Base-by-base conservation (phyloP, 2,329 filamentous ascomycete genomes). In the Cylindrodendrum hubeiense region DNA sequence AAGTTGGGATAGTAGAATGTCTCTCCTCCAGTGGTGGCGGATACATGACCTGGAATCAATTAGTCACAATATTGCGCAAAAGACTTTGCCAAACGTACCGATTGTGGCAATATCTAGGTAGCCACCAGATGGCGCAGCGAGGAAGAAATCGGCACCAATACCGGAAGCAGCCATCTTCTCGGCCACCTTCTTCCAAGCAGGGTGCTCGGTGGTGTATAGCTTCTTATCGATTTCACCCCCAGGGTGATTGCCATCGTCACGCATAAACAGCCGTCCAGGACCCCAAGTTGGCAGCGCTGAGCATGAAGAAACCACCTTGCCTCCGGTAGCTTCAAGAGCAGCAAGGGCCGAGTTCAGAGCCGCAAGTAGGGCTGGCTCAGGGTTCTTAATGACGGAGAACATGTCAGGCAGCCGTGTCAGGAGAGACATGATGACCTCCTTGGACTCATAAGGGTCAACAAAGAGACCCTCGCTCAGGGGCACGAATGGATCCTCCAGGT, bases 1-100 rank as follows among this genome's bases (percentile, higher is more conserved):
- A 97, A 99, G 79, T 98, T 99, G 49, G 96, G 95, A 78, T 97
- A 99, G 81, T 97, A 98, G 81, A 95, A 99, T 0, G 91, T 93
- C 79, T 99, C 96, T 68, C 96, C 96, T 63, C 96, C 96, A n/a
- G 94, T 97, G 30, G 92, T 90, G 44, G 94, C 90, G 33, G 96
- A 89, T 22, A 97, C 88, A 79, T 97, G 92, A 44, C 95, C 93
- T 90, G 58, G 26, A 58, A 76, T 77, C 60, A 61, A 17, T 62
- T 53, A 68, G 58, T 24, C 34, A 26, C 37, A 19, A 10, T 7
- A 21, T 9, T n/a, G 19, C 34, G 7, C 2, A 22, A 17, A 5
- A 19, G 17, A n/a, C 13, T 17, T 37, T 10, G 24, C 39, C 41
- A 2, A 51, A 65, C 87, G 78, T 81, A 92, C 91, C 93, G 72